These are phyloP conservation scores for Syzygium malaccense DNA, from an alignment of 441 rosid species.

Conservation along the genomic window DNA sequence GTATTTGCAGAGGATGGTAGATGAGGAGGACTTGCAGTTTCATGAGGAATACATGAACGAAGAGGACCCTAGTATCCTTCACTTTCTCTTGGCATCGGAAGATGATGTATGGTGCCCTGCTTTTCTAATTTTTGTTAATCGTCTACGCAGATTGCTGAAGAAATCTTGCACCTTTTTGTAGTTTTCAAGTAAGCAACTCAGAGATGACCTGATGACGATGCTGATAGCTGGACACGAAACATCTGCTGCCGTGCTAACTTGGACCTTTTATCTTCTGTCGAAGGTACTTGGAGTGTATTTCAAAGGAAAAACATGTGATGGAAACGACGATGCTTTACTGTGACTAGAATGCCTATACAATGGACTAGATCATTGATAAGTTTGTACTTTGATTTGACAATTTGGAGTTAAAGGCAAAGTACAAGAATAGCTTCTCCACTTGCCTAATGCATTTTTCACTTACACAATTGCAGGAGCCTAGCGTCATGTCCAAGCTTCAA, in stretches of 20 bases:
- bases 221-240: slow-evolving; percentile 99
- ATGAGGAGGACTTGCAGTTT: slow-evolving; percentile 90
- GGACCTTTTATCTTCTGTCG: slow-evolving; percentile 95
- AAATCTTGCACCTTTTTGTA: slow-evolving; percentile 22
- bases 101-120: slow-evolving; percentile 59
- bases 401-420: not conserved
- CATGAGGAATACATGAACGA: slow-evolving; percentile 92
- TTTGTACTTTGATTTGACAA: not conserved
- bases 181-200: slow-evolving; percentile 97
- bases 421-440: not conserved
- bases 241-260: slow-evolving; percentile 90
- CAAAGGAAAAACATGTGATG: not conserved
- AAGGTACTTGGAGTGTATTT: slow-evolving; percentile 31
- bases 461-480: slow-evolving; percentile 60
- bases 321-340: not conserved
- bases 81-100: slow-evolving; percentile 89
- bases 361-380: not conserved
- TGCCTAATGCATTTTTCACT: slow-evolving; percentile 1
- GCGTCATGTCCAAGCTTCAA: slow-evolving; percentile 78
- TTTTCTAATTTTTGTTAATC: slow-evolving; percentile 5
- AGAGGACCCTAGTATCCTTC: slow-evolving; percentile 97
- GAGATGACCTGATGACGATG: slow-evolving; percentile 98
- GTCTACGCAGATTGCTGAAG: not conserved
- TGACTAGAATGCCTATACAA: not conserved
- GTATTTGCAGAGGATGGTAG: slow-evolving; percentile 78